Evolutionary conservation across 1,284 basidiomycete species (phyloP).

Genomic region (Boletus smithii): DNA sequence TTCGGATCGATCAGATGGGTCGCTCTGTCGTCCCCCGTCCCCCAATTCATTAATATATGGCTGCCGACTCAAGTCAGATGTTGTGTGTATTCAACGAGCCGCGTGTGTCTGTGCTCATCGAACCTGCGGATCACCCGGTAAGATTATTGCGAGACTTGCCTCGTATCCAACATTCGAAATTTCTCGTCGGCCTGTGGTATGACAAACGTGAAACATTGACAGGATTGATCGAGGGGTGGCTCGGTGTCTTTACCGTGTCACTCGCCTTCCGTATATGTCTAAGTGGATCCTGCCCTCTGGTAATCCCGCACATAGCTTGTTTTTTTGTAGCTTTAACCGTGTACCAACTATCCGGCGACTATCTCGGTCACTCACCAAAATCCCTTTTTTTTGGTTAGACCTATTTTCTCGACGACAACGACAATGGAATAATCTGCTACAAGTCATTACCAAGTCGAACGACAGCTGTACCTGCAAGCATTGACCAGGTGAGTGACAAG

Average conservation of each 20-base stretch:
- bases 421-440: too few species aligned
- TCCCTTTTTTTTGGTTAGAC: too few species aligned
- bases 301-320: conserved; percentile 31
- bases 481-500: background rate
- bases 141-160: conserved; percentile 1
- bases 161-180: conserved; percentile 14
- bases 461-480: too few species aligned
- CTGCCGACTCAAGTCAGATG: conserved; percentile 4
- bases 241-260: conserved; percentile 25
- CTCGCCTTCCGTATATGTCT: conserved; percentile 31
- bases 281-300: conserved; percentile 23
- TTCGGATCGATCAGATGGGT: conserved; percentile 19
- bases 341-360: background rate
- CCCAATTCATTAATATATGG: conserved; percentile 3
- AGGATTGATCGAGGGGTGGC: conserved; percentile 32
- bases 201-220: conserved; percentile 38
- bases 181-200: conserved; percentile 12
- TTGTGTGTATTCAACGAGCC: background rate
- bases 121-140: conserved; percentile 2
- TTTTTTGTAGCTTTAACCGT: conserved; percentile 7
- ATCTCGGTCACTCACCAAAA: conserved; percentile 8
- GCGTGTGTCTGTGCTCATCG: background rate
- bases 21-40: conserved; percentile 11
- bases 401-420: too few species aligned
- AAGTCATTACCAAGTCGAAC: background rate